Evolutionary conservation across 371 early-diverging fungal species (phyloP), one percentile per base, ranked within the genome.

Genomic region (Lichtheimia hyalospora): DNA sequence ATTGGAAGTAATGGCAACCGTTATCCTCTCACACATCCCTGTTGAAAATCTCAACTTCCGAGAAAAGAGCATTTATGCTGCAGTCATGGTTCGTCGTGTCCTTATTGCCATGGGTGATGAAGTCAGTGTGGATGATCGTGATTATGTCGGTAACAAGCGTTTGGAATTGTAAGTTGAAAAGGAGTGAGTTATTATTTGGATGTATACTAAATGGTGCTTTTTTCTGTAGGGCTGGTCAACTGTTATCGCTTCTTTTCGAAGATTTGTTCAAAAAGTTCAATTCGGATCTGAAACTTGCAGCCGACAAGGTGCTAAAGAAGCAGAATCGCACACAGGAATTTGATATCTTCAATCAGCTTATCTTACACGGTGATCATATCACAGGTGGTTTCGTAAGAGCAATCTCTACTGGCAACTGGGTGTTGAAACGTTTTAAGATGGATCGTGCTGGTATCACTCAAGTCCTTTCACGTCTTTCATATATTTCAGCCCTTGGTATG

Each of bases 131-230:
- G 99, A 99, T 74, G 99, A 99, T 76, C 93, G 98, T 68, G 99
- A 99, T 84, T 99, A 97, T 79, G 89, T 99, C 39, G 99, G 99
- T 67, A 99, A 99, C 87, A 99, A 99, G 80, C 90, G 99, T 73
- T 83, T 99, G 61, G 99, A 99, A 83, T 83, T 99, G 89, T 91
- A 78, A 72, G 87, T 79, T 13, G 14, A 12, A 34, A 10, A 8
- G 10, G 34, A 34, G 10, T 8, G n/a, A 16, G n/a, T 46, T 3
- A 44, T 18, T 44, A 0, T 46, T 34, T 34, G 34, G 34, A 15
- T 20, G 20, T 3, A n/a, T 2, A 12, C 42, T 20, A 52, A 43
- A 46, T 24, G 23, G 41, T 13, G 14, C 5, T n/a, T 12, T 18
- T n/a, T 58, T 34, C 24, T 16, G 4, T 75, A 92, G 92, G 67